Conservation (phyloP, 2,329 filamentous ascomycete genomes). For the Aspergillus vadensis region DNA sequence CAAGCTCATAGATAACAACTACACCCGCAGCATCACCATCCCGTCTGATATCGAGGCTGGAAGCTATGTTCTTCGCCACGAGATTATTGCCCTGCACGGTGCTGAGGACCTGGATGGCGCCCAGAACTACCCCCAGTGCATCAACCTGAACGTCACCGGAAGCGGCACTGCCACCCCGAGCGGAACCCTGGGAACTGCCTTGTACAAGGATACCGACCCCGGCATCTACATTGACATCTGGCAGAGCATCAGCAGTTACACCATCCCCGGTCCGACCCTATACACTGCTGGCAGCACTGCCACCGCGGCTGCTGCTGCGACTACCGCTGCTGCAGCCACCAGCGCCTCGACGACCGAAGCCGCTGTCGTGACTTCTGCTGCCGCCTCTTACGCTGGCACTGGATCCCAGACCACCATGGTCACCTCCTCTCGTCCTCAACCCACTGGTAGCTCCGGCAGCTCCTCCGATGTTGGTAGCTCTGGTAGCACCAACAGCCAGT, state of each 20-base stretch:
- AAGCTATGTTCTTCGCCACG: conserved; percentile 55
- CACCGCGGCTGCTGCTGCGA: not conserved
- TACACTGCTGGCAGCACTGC: conserved; percentile 16
- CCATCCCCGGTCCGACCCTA: conserved; percentile 51
- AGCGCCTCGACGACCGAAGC: not conserved
- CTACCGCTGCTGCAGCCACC: not conserved
- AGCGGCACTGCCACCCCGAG: conserved; percentile 47
- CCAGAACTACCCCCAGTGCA: conserved; percentile 57
- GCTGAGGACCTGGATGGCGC: conserved; percentile 44
- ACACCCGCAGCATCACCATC: conserved; percentile 49
- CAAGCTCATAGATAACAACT: conserved; percentile 51
- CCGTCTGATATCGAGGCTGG: conserved; percentile 48
- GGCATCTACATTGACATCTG: conserved; percentile 62
- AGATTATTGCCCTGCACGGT: conserved; percentile 54
- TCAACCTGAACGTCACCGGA: conserved; percentile 60
- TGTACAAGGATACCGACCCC: conserved; percentile 57
- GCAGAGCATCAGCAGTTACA: conserved; percentile 45
- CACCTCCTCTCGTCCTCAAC: not conserved
- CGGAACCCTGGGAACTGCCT: conserved; percentile 52
- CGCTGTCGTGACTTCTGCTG: not conserved
- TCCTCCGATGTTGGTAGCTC: not conserved
- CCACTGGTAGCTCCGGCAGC: not conserved
- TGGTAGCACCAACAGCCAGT: not conserved
- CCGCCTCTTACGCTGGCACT: not conserved
- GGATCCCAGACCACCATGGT: not conserved